Evolutionary conservation across 1,139 yeast species (phyloP).

Genomic region (Debaryomycetaceae sp.): DNA sequence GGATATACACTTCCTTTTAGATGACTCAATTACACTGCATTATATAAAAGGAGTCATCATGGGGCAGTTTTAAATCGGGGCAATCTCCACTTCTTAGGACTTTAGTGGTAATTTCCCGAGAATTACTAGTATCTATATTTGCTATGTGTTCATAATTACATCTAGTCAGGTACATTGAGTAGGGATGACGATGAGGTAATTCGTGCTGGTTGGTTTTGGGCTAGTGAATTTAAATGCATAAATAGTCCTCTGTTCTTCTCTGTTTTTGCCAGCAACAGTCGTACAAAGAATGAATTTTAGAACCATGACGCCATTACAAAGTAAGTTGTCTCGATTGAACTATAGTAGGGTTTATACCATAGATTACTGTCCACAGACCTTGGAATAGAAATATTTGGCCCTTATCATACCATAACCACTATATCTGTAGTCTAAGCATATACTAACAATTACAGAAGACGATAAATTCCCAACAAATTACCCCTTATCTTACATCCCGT

Average conservation of each 20-base stretch:
- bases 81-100: background rate
- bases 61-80: background rate
- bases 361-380: too few relatives aligned
- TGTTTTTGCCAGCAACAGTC: too few relatives aligned
- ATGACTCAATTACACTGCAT: too few relatives aligned
- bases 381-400: too few relatives aligned
- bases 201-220: too few relatives aligned
- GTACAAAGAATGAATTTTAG: too few relatives aligned
- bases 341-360: too few relatives aligned
- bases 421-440: background rate
- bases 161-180: background rate
- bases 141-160: background rate
- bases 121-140: background rate
- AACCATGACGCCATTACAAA: background rate
- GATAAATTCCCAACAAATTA: conserved; percentile 50
- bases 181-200: too few relatives aligned
- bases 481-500: conserved; percentile 57
- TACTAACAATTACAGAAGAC: background rate
- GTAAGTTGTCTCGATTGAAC: background rate
- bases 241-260: too few relatives aligned
- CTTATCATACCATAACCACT: too few relatives aligned
- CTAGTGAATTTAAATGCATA: too few relatives aligned
- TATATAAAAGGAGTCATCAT: background rate
- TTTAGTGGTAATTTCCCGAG: background rate
- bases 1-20: too few relatives aligned